Percentiles rank a stretch among this genome's conserved stretches.
These are phyloP conservation scores for Houttuynia cordata DNA, from an alignment of 164 flowering plant genomes.

Conservation along the genomic window DNA sequence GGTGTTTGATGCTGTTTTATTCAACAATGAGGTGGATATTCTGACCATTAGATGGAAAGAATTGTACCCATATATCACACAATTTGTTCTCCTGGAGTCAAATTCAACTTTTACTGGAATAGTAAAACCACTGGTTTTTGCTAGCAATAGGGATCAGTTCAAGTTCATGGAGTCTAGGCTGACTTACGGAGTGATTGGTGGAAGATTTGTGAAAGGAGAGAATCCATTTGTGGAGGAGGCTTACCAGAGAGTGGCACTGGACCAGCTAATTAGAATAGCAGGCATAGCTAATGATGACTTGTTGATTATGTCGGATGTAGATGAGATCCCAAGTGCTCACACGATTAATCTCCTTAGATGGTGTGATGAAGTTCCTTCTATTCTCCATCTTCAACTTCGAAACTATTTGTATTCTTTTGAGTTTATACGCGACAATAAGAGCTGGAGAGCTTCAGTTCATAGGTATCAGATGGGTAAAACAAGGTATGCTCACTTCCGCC, in stretches of 20 bases:
- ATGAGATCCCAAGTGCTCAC: conserved; percentile 83
- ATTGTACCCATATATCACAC: conserved; percentile 61
- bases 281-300: conserved; percentile 84
- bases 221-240: conserved; percentile 91
- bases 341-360: conserved; percentile 80
- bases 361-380: conserved; percentile 64
- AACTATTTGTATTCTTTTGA: conserved; percentile 85
- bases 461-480: conserved; percentile 61
- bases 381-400: conserved; percentile 66
- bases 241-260: conserved; percentile 67
- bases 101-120: conserved; percentile 82
- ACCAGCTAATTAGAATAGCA: conserved; percentile 62
- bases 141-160: conserved; percentile 39
- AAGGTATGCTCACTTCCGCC: conserved; percentile 75
- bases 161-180: conserved; percentile 63
- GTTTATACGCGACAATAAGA: conserved; percentile 61
- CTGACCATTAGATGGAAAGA: conserved; percentile 74
- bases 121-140: conserved; percentile 57
- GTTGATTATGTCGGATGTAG: conserved; percentile 92
- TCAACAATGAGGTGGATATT: conserved; percentile 77
- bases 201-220: conserved; percentile 57
- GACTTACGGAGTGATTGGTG: conserved; percentile 67
- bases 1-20: conserved; percentile 83
- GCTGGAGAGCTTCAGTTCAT: conserved; percentile 94
- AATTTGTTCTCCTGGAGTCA: conserved; percentile 83